These are phyloP conservation scores for Coemansia sp. DNA, from an alignment of 192 early-diverging fungal genomes.

Conservation along the genomic window DNA sequence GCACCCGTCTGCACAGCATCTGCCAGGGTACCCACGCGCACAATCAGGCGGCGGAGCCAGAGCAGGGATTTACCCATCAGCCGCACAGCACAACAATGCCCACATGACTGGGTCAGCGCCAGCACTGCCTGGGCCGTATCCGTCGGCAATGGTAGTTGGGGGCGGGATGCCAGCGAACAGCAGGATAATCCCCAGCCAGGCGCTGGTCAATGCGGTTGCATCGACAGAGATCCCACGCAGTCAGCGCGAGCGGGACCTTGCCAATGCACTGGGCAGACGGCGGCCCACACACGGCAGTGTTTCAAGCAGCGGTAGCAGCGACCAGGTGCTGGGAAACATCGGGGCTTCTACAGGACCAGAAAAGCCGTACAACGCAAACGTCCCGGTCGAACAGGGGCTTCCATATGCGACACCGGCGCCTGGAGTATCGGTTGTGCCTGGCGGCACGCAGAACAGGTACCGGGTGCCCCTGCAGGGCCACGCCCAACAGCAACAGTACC, in stretches of 20 bases:
- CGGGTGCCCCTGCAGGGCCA: background rate
- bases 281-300: conserved; percentile 35
- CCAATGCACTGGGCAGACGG: conserved; percentile 42
- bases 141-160: conserved; percentile 51
- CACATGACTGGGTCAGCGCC: background rate
- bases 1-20: background rate
- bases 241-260: conserved; percentile 48
- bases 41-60: conserved; percentile 8
- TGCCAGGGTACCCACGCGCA: conserved; percentile 27
- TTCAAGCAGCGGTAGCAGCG: conserved; percentile 21
- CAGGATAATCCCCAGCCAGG: conserved; percentile 36
- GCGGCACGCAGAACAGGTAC: conserved; percentile 28
- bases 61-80: conserved; percentile 1
- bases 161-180: conserved; percentile 43
- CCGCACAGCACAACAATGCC: conserved; percentile 8
- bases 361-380: conserved; percentile 39
- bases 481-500: background rate
- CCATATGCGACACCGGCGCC: background rate
- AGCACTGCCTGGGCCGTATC: conserved; percentile 21
- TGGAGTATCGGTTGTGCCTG: background rate
- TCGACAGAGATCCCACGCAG: conserved; percentile 30
- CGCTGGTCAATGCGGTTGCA: conserved; percentile 40
- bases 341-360: conserved; percentile 13
- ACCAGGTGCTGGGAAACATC: background rate
- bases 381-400: conserved; percentile 10